Evolutionary conservation across 148 eudicot genomes (phyloP), one percentile per base, ranked within the genome.

Genomic region (Rhododendron molle): DNA sequence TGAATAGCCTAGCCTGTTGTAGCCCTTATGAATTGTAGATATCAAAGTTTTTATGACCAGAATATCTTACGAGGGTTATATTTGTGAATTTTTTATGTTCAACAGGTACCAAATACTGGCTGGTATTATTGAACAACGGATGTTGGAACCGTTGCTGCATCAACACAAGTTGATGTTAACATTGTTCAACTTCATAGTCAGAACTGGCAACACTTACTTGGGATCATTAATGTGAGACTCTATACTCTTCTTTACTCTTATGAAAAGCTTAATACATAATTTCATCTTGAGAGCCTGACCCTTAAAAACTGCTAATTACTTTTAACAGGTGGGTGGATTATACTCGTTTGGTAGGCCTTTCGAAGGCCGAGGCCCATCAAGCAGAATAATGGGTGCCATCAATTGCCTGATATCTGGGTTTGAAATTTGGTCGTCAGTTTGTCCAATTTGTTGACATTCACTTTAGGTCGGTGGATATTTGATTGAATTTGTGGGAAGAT

Each of bases 321-420:
- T 85, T 40, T 46, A 44, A 80, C 91, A 97, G 99, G 93, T 95
- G 99, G 99, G 99, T 97, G 81, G 99, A 97, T 88, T 97, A 95
- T 86, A 96, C 98, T 81, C 98, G 98, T 85, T 90, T 69, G 89
- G 83, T 97, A 28, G 98, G 98, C 30, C 81, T 95, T 83, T 97
- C 93, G 50, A 91, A 95, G 87, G 92, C 88, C 72, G 1, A 32
- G 34, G 34, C 34, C 36, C 94, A 88, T 4, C 91, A 90, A 3
- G 89, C 87, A 40, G 91, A 93, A 72, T 88, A 88, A 47, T 18
- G 23, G 34, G 73, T 43, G 60, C 82, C 20, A 46, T 81, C 78
- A 69, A 38, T 20, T 83, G 69, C 87, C 58, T 65, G 71, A 52
- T 26, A 5, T 69, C 83, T 71, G 21, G 15, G 76, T 72, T 47